Evolutionary conservation across 345 rosid genomes (phyloP).

Genomic region (Dimocarpus longan): DNA sequence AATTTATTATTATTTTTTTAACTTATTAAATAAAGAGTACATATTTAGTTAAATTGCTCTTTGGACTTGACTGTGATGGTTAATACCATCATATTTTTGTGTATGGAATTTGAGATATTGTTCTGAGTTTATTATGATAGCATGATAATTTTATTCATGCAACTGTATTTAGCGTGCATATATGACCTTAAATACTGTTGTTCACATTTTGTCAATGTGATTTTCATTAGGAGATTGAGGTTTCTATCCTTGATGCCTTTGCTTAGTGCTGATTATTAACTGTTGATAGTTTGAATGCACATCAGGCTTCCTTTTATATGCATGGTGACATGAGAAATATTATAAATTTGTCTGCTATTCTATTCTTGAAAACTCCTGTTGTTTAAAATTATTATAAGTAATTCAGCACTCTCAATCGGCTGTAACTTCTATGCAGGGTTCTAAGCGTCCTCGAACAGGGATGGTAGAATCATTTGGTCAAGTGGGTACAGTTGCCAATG

Average conservation of each 20-base stretch:
- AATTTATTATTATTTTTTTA: too few species aligned
- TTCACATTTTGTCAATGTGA: background rate
- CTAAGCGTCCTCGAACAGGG: conserved; percentile 80
- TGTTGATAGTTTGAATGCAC: background rate
- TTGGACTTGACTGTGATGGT: background rate
- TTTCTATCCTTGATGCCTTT: background rate
- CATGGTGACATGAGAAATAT: too few species aligned
- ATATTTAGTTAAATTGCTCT: background rate
- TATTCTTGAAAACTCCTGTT: background rate
- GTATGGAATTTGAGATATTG: background rate
- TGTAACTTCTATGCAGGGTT: conserved; percentile 56
- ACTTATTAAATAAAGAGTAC: background rate
- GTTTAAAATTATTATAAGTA: background rate
- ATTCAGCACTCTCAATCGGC: conserved; percentile 13
- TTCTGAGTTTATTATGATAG: background rate
- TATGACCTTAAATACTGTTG: background rate
- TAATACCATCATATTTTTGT: background rate
- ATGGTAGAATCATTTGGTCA: conserved; percentile 72
- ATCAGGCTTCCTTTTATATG: background rate
- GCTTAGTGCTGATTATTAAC: background rate
- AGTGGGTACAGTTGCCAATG: conserved; percentile 47
- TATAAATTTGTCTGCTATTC: too few species aligned
- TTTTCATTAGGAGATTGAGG: background rate
- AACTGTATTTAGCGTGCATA: background rate
- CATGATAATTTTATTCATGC: background rate